phyloP scores from a whole-genome alignment of 2,329 filamentous ascomycete genomes.

The Xylariomycetidae sp. region DNA sequence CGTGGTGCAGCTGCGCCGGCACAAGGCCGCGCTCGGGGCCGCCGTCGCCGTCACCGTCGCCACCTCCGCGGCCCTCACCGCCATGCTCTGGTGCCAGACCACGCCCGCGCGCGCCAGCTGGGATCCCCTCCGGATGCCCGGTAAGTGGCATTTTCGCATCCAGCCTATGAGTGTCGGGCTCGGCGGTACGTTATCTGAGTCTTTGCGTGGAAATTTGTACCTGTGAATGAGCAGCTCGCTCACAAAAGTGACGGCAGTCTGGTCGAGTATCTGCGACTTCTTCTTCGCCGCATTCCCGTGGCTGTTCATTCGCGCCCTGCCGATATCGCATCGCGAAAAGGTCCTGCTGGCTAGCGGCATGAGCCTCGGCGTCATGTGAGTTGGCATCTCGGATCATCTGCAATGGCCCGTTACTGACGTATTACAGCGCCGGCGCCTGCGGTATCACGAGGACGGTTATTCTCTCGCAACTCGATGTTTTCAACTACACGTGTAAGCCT shows the following conservation, averaged over 20 bases:
- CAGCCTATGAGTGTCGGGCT: conserved; percentile 31
- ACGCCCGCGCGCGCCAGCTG: conserved; percentile 29
- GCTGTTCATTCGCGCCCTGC: conserved; percentile 21
- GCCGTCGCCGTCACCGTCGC: conserved; percentile 25
- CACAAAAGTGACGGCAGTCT: conserved; percentile 19
- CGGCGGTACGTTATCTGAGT: conserved; percentile 27
- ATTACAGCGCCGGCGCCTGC: conserved; percentile 27
- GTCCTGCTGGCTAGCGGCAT: conserved; percentile 22
- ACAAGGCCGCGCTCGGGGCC: conserved; percentile 28
- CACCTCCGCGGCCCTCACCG: conserved; percentile 26
- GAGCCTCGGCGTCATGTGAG: conserved; percentile 24
- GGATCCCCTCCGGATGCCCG: conserved; percentile 30
- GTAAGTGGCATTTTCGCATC: conserved; percentile 29
- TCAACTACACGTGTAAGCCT: conserved; percentile 21
- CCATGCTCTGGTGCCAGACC: conserved; percentile 34
- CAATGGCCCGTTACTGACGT: background rate
- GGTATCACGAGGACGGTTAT: conserved; percentile 26
- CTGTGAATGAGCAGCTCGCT: background rate
- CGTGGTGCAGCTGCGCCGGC: conserved; percentile 29
- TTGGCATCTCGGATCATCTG: background rate
- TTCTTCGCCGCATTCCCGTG: conserved; percentile 23
- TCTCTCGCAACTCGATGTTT: conserved; percentile 19
- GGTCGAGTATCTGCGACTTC: conserved; percentile 29
- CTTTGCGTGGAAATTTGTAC: background rate
- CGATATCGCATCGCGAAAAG: conserved; percentile 22